Evolutionary conservation across 1,139 yeast genomes (phyloP), one percentile per base, ranked within the genome.

Genomic region (Petasospora fabianii): DNA sequence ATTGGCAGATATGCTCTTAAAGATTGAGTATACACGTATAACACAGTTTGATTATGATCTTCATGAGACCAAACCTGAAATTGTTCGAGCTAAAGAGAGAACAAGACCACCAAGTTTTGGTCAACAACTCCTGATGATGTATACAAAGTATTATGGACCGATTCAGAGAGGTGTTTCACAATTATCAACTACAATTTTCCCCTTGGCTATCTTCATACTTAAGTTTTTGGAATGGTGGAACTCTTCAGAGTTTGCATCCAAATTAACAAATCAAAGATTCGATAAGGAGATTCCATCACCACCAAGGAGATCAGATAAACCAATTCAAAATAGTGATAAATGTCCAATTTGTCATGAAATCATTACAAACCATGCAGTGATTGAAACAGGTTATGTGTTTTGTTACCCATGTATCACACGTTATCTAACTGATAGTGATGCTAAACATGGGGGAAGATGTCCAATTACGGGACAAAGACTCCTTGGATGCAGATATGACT

Each of bases 161-260:
- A 39, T 72, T 1, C 65, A 72, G 61, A 62, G 55, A 29, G 35
- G 65, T 1, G 44, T 70, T 5, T 63, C 71, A 27, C 57, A 68
- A 13, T 39, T 69, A 2, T 63, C 75, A 20, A 61, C 67, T 2
- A 62, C 63, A 8, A 68, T 84, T 24, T 77, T 92, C 64, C 97
- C 97, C 0, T 73, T 84, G 0, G 86, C 95, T 3, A 84, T 92
- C 44, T 90, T 92, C 58, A 59, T 84, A 26, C 71, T 92, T 48
- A 87, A 88, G 61, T 87, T 92, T 51, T 71, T 88, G 38, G 97
- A 92, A 60, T 90, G 97, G 97, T 90, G 96, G 95, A 80, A 82
- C 47, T 76, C 85, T 32, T 80, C 90, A 14, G 87, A 84, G 47
- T 75, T 87, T 53, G 81, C 87, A 1, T 65, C 73, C 6, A 79